These are phyloP conservation scores for Phialophora expanda DNA, from an alignment of 2,329 filamentous ascomycete genomes.

Conservation along the genomic window DNA sequence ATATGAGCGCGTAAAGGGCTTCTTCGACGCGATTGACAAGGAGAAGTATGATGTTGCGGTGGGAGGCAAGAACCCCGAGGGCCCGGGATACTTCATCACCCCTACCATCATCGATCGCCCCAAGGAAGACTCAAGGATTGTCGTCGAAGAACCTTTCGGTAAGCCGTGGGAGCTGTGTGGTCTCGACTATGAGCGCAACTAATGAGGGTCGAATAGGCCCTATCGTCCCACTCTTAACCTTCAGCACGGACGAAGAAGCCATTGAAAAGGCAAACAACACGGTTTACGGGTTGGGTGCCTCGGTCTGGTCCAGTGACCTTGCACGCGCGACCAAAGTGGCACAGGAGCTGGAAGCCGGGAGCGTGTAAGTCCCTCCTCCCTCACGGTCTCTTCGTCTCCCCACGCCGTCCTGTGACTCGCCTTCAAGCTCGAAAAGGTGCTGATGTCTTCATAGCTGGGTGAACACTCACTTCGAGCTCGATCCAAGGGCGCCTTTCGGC, in stretches of 20 bases:
- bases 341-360: constrained; percentile 35
- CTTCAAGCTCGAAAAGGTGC: neutral
- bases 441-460: constrained; percentile 46
- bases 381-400: too few relatives aligned
- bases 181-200: constrained; percentile 47
- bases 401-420: too few relatives aligned
- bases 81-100: constrained; percentile 60
- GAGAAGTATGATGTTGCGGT: constrained; percentile 60
- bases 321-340: constrained; percentile 29
- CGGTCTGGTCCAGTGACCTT: constrained; percentile 36
- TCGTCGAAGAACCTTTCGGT: constrained; percentile 66
- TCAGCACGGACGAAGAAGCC: constrained; percentile 65
- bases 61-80: constrained; percentile 51
- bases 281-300: constrained; percentile 30
- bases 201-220: constrained; percentile 61
- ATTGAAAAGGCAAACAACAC: constrained; percentile 58
- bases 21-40: constrained; percentile 61
- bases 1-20: constrained; percentile 62
- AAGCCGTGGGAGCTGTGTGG: constrained; percentile 52
- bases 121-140: constrained; percentile 60
- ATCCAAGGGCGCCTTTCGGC: constrained; percentile 36
- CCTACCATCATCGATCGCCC: constrained; percentile 65
- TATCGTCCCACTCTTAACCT: constrained; percentile 65
- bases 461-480: constrained; percentile 31
- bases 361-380: constrained; percentile 5